Evolutionary conservation across 345 rosid species (phyloP).

Genomic region (Gossypioides kirkii): DNA sequence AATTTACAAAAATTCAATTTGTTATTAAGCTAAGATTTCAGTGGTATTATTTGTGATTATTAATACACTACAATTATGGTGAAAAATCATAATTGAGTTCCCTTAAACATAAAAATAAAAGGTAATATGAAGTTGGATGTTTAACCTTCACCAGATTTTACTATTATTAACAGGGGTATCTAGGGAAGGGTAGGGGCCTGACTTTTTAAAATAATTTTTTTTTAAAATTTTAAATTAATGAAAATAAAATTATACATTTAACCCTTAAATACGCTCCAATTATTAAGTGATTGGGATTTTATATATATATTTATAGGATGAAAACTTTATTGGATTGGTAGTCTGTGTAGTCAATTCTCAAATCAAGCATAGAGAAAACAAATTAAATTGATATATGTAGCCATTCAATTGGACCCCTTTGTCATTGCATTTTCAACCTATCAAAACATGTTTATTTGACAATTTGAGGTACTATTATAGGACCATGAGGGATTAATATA

Average conservation of each 20-base stretch:
- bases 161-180: neutral
- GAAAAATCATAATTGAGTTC: neutral
- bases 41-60: too few species aligned
- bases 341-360: neutral
- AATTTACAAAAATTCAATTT: too few species aligned
- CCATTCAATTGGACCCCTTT: neutral
- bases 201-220: too few species aligned
- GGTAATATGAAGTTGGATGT: too few species aligned
- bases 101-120: neutral
- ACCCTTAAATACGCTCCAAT: too few species aligned
- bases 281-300: neutral
- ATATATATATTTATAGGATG: too few species aligned
- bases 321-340: neutral
- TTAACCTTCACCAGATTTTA: neutral
- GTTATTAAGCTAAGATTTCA: too few species aligned
- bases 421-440: neutral
- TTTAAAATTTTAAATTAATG: too few species aligned
- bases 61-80: neutral
- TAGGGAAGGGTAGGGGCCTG: too few species aligned
- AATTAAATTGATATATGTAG: neutral
- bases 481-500: neutral
- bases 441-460: constrained; percentile 8
- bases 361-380: neutral
- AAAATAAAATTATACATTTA: too few species aligned
- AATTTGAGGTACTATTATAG: neutral